Conservation (phyloP, 2,329 filamentous ascomycete species). For the Orbilia quercus region DNA sequence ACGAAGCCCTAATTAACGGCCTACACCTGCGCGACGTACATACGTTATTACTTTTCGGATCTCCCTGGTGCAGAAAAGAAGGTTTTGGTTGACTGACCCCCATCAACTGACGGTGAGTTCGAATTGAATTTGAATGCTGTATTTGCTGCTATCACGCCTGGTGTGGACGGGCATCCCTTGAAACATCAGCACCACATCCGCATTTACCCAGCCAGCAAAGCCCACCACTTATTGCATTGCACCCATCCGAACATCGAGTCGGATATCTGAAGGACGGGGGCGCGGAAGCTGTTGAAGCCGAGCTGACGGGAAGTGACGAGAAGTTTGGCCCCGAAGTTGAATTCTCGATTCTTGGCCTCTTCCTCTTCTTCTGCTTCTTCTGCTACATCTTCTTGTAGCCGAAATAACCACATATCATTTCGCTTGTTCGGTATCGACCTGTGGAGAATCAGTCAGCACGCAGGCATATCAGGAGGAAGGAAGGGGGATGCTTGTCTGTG, state of each 20-base stretch:
- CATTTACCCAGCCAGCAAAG: conserved; percentile 36
- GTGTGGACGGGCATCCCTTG: conserved; percentile 39
- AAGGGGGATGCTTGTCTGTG: conserved; percentile 13
- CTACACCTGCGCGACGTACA: background rate
- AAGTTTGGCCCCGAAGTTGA: background rate
- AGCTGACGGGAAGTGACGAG: conserved; percentile 39
- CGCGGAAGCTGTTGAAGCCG: conserved; percentile 51
- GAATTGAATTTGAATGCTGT: too few relatives aligned
- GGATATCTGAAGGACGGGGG: background rate
- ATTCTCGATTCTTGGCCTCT: conserved; percentile 16
- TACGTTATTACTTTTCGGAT: too few relatives aligned
- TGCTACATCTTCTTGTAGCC: background rate
- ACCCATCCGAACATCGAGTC: conserved; percentile 1
- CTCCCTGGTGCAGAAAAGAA: too few relatives aligned
- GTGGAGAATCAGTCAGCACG: background rate
- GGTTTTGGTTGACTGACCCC: background rate
- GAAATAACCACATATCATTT: background rate
- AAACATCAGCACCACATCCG: conserved; percentile 50
- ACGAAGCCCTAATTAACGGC: conserved; percentile 21
- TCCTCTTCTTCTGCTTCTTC: conserved; percentile 1
- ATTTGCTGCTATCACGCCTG: background rate
- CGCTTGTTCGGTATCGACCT: background rate
- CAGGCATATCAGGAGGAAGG: background rate
- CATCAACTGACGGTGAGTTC: conserved; percentile 8
- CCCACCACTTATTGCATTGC: background rate